These are phyloP conservation scores for Solanum bukasovii DNA, from an alignment of 257 asterid species.

Conservation along the genomic window DNA sequence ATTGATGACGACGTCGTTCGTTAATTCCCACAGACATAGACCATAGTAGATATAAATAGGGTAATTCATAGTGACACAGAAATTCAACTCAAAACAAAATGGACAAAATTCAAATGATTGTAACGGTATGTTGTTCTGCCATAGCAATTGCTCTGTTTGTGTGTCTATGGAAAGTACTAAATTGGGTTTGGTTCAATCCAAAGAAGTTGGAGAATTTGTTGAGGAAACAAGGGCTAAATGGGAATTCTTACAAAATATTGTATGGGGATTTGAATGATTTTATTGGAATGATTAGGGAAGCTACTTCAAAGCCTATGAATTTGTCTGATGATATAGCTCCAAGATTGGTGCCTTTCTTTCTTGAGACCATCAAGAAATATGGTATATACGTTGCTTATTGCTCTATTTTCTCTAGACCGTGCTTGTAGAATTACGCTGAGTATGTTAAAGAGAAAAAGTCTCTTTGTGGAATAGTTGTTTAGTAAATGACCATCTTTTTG, in stretches of 20 bases:
- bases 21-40: background rate
- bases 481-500: background rate
- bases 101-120: background rate
- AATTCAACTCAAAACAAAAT: background rate
- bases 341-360: background rate
- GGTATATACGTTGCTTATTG: background rate
- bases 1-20: background rate
- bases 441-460: background rate
- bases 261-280: conserved; percentile 11
- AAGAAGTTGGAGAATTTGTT: conserved; percentile 6
- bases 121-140: background rate
- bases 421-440: background rate
- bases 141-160: background rate
- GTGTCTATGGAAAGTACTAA: conserved; percentile 1
- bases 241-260: conserved; percentile 22
- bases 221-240: conserved; percentile 21
- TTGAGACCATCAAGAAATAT: background rate
- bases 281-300: background rate
- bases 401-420: background rate
- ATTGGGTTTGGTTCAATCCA: conserved; percentile 13
- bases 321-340: conserved; percentile 6
- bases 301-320: background rate
- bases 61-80: background rate
- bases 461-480: background rate
- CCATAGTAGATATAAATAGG: background rate